Conservation (phyloP, 495 filamentous ascomycete species). For the Cladorrhinum samala region DNA sequence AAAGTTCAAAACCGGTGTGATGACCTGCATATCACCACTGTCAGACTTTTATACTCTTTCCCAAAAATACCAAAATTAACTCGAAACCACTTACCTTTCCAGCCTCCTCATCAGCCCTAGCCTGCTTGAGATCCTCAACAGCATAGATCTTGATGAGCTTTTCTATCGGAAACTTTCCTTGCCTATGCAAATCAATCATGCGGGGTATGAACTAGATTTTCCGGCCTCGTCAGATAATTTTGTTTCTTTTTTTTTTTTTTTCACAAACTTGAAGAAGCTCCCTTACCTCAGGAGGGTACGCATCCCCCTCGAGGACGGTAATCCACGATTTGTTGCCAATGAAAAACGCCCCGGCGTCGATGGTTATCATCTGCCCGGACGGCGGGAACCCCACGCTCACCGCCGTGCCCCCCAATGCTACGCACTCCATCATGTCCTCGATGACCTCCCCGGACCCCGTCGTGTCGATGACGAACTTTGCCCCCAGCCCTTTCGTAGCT, state of each 20-base stretch:
- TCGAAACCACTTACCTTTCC: too few relatives aligned
- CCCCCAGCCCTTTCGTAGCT: constrained; percentile 3
- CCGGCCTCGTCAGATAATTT: too few relatives aligned
- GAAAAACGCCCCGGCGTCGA: constrained; percentile 8
- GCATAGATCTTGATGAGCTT: constrained; percentile 40
- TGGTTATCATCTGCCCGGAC: background rate
- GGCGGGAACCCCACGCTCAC: constrained; percentile 8
- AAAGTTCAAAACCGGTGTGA: too few relatives aligned
- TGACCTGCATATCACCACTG: too few relatives aligned
- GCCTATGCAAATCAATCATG: constrained; percentile 31
- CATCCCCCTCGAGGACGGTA: constrained; percentile 17
- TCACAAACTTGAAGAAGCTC: constrained; percentile 28
- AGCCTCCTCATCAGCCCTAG: constrained; percentile 33
- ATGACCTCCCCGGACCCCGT: constrained; percentile 8
- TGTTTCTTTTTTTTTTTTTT: too few relatives aligned
- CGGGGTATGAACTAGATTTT: constrained; percentile 27
- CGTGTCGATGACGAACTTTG: constrained; percentile 12
- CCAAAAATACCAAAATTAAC: too few relatives aligned
- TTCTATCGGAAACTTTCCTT: constrained; percentile 36
- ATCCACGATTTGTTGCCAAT: constrained; percentile 20
- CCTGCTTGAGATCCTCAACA: constrained; percentile 33
- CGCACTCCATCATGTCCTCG: constrained; percentile 14
- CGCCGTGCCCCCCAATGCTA: constrained; percentile 9
- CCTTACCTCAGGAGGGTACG: constrained; percentile 20
- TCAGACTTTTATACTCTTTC: too few relatives aligned